Percentiles rank a stretch among this genome's conserved stretches.
Evolutionary conservation across 129 eudicot species (phyloP).

Genomic region (Logfia minima): DNA sequence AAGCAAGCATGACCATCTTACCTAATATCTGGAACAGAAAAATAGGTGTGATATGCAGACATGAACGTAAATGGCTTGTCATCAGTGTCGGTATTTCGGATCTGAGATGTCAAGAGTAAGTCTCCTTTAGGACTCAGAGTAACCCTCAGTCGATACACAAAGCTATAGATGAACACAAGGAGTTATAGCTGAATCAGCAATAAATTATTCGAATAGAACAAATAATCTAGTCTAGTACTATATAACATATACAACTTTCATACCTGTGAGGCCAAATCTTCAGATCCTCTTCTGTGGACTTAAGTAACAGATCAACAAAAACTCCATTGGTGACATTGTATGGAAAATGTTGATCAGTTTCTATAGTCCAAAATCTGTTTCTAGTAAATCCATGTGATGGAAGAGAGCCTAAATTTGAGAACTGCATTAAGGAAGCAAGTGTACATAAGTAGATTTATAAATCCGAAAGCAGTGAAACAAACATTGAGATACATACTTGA

Average conservation of each 20-base stretch:
- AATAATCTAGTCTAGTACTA: neutral
- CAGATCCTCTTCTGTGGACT: conserved; percentile 73
- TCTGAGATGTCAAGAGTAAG: conserved; percentile 76
- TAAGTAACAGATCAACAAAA: conserved; percentile 71
- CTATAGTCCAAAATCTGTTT: conserved; percentile 75
- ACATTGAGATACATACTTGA: conserved; percentile 53
- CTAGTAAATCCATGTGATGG: conserved; percentile 92
- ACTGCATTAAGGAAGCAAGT: conserved; percentile 49
- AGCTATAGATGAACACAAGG: conserved; percentile 42
- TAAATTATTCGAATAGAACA: neutral
- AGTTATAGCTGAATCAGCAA: neutral
- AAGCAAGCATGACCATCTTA: conserved; percentile 22
- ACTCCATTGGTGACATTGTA: conserved; percentile 42
- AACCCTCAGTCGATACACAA: conserved; percentile 85
- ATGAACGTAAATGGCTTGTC: conserved; percentile 76
- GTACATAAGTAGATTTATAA: conserved; percentile 14
- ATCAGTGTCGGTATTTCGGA: conserved; percentile 60
- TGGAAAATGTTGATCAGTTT: conserved; percentile 47
- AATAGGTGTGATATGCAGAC: conserved; percentile 87
- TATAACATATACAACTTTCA: neutral
- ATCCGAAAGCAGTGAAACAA: conserved; percentile 12
- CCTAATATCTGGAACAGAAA: conserved; percentile 93
- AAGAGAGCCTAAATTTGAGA: conserved; percentile 64
- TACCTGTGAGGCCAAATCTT: conserved; percentile 91
- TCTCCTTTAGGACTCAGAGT: conserved; percentile 80